phyloP scores from a whole-genome alignment of 345 rosid genomes.

The Moricandia arvensis region DNA sequence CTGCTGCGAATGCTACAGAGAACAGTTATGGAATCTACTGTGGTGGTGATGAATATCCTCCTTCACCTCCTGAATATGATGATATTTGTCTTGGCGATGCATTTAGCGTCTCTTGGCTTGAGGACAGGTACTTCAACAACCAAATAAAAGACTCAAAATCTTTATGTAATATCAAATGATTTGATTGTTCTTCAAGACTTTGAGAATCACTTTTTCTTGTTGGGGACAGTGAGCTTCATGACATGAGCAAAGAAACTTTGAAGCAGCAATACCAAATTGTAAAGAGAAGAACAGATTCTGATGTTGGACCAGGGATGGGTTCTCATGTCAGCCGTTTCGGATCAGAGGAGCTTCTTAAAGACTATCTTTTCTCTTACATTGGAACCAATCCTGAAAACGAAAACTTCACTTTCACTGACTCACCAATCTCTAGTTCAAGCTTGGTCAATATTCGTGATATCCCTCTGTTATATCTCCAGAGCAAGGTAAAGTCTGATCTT shows the following conservation, averaged over 20 bases:
- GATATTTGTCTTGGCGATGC: conserved; percentile 60
- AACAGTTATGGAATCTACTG: conserved; percentile 57
- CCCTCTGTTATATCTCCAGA: conserved; percentile 41
- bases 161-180: background rate
- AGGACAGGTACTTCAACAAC: conserved; percentile 55
- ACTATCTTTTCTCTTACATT: conserved; percentile 42
- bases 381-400: conserved; percentile 40
- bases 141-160: background rate
- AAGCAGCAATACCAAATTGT: conserved; percentile 50
- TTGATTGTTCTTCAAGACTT: conserved; percentile 3
- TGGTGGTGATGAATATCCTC: conserved; percentile 20
- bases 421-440: background rate
- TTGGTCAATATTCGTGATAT: conserved; percentile 44
- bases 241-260: conserved; percentile 53
- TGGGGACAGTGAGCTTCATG: conserved; percentile 52
- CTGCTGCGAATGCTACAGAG: conserved; percentile 60
- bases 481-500: conserved; percentile 31
- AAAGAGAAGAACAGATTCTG: conserved; percentile 46
- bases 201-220: background rate
- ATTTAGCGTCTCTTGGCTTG: conserved; percentile 80
- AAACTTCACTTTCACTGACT: conserved; percentile 13
- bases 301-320: background rate
- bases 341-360: conserved; percentile 28
- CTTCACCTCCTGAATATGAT: conserved; percentile 27
- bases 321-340: conserved; percentile 73